phyloP scores from a whole-genome alignment of 179 eudicot species.

The Dionaea muscipula region DNA sequence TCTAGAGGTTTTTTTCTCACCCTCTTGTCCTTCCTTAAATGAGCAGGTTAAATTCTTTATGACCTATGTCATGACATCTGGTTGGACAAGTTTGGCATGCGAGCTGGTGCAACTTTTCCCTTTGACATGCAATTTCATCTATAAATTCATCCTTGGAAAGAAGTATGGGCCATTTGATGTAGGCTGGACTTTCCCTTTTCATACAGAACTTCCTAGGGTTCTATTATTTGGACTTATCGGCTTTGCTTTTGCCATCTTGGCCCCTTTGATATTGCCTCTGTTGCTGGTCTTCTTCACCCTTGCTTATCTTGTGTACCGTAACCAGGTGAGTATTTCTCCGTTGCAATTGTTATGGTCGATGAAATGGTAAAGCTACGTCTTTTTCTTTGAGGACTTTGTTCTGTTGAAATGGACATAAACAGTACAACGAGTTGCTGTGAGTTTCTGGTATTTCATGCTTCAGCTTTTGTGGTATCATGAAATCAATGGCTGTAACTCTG shows the following conservation, averaged over 20 bases:
- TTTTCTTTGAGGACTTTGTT: too few species aligned
- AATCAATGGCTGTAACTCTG: too few species aligned
- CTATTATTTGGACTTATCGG: slow-evolving; percentile 77
- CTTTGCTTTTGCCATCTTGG: slow-evolving; percentile 51
- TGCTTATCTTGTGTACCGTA: slow-evolving; percentile 80
- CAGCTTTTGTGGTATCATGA: too few species aligned
- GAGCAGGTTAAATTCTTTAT: slow-evolving; percentile 78
- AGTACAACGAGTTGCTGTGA: too few species aligned
- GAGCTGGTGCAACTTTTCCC: slow-evolving; percentile 78
- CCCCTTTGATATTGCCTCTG: slow-evolving; percentile 78
- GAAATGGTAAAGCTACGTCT: too few species aligned
- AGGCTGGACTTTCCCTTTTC: slow-evolving; percentile 73
- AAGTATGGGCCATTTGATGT: slow-evolving; percentile 36
- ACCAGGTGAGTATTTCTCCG: slow-evolving; percentile 46
- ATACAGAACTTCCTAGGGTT: slow-evolving; percentile 81
- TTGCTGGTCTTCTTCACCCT: slow-evolving; percentile 71
- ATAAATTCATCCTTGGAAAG: slow-evolving; percentile 33
- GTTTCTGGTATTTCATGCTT: too few species aligned
- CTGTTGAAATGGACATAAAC: too few species aligned
- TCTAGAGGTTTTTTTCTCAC: not conserved
- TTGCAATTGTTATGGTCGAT: too few species aligned
- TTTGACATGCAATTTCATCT: slow-evolving; percentile 44
- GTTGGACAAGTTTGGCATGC: slow-evolving; percentile 89
- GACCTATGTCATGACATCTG: slow-evolving; percentile 83
- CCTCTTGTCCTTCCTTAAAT: slow-evolving; percentile 1